Percentiles rank a stretch among this genome's conserved stretches.
These are phyloP conservation scores for Vitis cinerea DNA, from an alignment of 164 flowering plant genomes.

Conservation along the genomic window DNA sequence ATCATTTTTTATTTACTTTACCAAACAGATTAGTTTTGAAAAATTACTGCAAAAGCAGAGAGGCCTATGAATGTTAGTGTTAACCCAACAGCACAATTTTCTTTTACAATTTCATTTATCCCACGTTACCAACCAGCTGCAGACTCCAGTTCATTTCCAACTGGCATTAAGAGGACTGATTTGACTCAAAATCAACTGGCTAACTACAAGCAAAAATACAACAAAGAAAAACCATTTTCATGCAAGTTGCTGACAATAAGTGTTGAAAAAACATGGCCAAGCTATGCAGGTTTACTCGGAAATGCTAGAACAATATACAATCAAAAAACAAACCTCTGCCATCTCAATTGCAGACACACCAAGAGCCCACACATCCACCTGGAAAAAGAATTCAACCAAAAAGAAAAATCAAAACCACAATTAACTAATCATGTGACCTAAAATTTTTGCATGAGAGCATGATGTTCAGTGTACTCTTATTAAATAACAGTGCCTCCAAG, in stretches of 20 bases:
- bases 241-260: neutral
- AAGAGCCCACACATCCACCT: conserved; percentile 99
- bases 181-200: neutral
- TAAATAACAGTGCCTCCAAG: neutral
- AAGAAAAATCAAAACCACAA: neutral
- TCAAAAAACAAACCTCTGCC: conserved; percentile 81
- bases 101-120: neutral
- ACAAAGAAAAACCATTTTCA: neutral
- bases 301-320: neutral
- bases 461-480: neutral
- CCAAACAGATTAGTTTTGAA: too few relatives aligned
- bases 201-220: neutral
- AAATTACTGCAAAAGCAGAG: too few relatives aligned
- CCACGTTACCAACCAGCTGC: neutral
- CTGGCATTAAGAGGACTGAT: neutral
- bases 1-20: too few relatives aligned
- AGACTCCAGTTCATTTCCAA: neutral
- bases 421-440: neutral
- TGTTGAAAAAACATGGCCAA: neutral
- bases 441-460: neutral
- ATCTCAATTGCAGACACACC: conserved; percentile 99
- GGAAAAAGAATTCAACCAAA: conserved; percentile 12
- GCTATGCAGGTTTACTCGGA: neutral
- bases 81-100: neutral
- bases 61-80: too few relatives aligned